Evolutionary conservation across 192 early-diverging fungal species (phyloP), one percentile per base, ranked within the genome.

Genomic region (Mortierella claussenii): DNA sequence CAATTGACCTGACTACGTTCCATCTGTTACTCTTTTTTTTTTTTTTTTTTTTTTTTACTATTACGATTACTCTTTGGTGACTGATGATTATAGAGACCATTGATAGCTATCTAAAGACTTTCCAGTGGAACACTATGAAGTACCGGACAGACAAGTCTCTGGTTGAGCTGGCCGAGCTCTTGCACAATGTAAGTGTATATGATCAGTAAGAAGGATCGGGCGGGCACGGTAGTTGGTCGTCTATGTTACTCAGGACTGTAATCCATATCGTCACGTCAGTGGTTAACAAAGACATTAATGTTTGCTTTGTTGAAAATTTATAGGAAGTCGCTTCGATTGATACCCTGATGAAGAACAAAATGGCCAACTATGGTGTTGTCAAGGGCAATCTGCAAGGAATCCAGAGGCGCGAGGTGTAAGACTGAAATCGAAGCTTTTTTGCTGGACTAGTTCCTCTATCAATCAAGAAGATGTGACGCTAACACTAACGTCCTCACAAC

Each of bases 91-190:
- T n/a, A 96, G 94, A 96, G 85, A 78, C 87, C 52, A 87, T 97
- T 34, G 96, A 96, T 79, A 83, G 92, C 46, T 99, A 93, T 62
- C 80, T 98, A 17, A 87, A 88, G 59, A 82, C 86, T 24, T 98
- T 98, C 70, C 84, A 91, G 60, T 99, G 98, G 98, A 95, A 98
- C 78, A 93, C 90, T 18, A 91, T 97, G 89, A 98, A 97, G 81
- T 99, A 96, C 80, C 85, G 98, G 45, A 89, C 90, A 2, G 98
- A 99, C 81, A 95, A 96, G 80, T 87, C 93, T 8, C 81, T 99
- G 67, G 82, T 87, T 50, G 98, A 98, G 70, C 86, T 97, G 24
- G 81, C 91, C 0, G 86, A 90, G 31, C 79, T 90, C 65, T 88
- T 99, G 40, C 82, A 88, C 26, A 92, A 95, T 65, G 89, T 93